Conservation (phyloP, 208 protist genomes). For the Entamoeba histolytica region DNA sequence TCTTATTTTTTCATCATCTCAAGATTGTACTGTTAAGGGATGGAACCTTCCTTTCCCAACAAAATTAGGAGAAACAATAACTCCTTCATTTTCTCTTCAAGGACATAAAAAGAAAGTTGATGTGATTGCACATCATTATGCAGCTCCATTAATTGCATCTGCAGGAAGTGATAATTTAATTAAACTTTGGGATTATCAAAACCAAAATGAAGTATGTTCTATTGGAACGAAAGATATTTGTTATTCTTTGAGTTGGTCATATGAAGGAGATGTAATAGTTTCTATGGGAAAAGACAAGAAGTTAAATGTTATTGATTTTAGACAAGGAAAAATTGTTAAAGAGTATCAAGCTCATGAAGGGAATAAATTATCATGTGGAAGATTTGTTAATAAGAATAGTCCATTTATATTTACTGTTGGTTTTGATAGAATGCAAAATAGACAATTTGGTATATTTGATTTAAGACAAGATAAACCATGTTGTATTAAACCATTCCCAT, state of each 20-base stretch:
- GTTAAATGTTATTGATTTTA: neutral
- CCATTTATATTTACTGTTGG: neutral
- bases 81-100: neutral
- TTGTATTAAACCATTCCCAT: neutral
- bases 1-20: neutral
- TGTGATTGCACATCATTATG: neutral
- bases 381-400: neutral
- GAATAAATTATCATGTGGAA: neutral
- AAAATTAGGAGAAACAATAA: neutral
- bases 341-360: neutral
- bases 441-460: neutral
- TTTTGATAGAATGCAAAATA: neutral
- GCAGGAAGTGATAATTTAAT: neutral
- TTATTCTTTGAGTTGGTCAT: neutral
- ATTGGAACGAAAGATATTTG: neutral
- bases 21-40: neutral
- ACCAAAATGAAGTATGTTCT: neutral
- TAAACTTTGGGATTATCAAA: neutral
- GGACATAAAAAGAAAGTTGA: neutral
- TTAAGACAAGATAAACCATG: neutral
- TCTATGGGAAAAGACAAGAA: neutral
- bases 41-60: neutral
- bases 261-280: neutral
- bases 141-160: neutral
- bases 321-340: neutral